phyloP scores from a whole-genome alignment of 1,284 basidiomycete species.

The Veloboletus limbatus region DNA sequence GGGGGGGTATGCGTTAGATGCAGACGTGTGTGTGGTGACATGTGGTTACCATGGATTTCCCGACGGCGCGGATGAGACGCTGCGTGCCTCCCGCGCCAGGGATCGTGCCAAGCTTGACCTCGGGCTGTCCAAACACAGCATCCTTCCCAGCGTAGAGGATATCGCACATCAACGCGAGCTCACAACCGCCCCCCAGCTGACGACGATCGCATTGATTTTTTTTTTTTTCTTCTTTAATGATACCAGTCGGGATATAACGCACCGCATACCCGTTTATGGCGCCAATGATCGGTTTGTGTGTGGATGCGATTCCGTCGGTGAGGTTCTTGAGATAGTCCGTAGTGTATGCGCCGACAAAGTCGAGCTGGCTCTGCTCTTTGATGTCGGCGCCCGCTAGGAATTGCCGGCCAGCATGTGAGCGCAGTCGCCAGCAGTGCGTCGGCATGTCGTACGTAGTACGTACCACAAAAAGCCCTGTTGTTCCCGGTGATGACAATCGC shows the following conservation, averaged over 20 bases:
- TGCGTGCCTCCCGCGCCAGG: constrained; percentile 62
- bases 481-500: constrained; percentile 61
- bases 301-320: constrained; percentile 46
- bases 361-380: constrained; percentile 35
- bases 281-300: constrained; percentile 61
- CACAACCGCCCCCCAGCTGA: constrained; percentile 65
- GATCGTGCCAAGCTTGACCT: constrained; percentile 70
- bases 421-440: not conserved
- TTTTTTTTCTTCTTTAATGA: no score
- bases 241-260: no score
- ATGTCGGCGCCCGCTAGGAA: constrained; percentile 39
- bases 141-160: constrained; percentile 53
- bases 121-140: constrained; percentile 65
- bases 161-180: constrained; percentile 60
- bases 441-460: not conserved
- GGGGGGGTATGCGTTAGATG: no score
- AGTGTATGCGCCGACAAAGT: constrained; percentile 55
- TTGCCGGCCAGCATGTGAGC: no score
- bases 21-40: no score
- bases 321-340: constrained; percentile 58
- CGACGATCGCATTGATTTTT: not conserved
- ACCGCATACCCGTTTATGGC: constrained; percentile 66
- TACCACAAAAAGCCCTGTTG: constrained; percentile 57
- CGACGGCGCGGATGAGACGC: constrained; percentile 56
- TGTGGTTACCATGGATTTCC: constrained; percentile 60